A percentile compares a stretch with the other conserved stretches of the same genome.
phyloP scores from a whole-genome alignment of 2,329 filamentous ascomycete genomes.

The Nigrospora osmanthi region DNA sequence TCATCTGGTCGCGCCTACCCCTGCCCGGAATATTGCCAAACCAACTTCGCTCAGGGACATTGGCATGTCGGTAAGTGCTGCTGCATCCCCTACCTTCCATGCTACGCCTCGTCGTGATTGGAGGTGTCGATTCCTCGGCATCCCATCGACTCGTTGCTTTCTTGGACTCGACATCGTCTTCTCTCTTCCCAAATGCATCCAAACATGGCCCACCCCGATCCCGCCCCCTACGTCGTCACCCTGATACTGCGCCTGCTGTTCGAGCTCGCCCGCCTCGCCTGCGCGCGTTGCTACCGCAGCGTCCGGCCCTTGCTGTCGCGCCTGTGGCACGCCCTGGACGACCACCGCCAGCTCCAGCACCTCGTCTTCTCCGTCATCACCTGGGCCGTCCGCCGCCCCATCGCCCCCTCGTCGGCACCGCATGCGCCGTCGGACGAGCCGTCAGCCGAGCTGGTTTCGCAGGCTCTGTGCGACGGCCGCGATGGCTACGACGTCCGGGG shows the following conservation, averaged over 20 bases:
- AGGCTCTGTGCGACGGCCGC: too few relatives aligned
- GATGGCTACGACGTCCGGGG: background rate
- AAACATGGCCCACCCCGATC: background rate
- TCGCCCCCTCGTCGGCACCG: too few relatives aligned
- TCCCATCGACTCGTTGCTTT: too few relatives aligned
- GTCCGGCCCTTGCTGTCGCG: too few relatives aligned
- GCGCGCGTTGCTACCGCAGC: background rate
- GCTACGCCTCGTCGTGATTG: background rate
- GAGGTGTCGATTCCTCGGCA: too few relatives aligned
- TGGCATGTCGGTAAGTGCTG: constrained; percentile 10
- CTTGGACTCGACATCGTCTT: too few relatives aligned
- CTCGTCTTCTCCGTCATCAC: background rate
- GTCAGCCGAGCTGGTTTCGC: too few relatives aligned
- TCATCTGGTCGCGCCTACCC: constrained; percentile 29
- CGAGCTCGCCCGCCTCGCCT: background rate
- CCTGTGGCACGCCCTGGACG: background rate
- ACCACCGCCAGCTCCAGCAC: background rate
- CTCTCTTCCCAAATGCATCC: background rate
- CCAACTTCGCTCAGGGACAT: constrained; percentile 29
- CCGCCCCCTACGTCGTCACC: background rate
- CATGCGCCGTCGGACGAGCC: too few relatives aligned
- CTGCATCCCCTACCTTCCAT: background rate
- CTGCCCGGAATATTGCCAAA: constrained; percentile 34
- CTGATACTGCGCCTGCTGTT: too few relatives aligned
- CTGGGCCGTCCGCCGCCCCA: background rate